Evolutionary conservation across 495 filamentous ascomycete species (phyloP).

Genomic region (Aspergillus ellipticus): DNA sequence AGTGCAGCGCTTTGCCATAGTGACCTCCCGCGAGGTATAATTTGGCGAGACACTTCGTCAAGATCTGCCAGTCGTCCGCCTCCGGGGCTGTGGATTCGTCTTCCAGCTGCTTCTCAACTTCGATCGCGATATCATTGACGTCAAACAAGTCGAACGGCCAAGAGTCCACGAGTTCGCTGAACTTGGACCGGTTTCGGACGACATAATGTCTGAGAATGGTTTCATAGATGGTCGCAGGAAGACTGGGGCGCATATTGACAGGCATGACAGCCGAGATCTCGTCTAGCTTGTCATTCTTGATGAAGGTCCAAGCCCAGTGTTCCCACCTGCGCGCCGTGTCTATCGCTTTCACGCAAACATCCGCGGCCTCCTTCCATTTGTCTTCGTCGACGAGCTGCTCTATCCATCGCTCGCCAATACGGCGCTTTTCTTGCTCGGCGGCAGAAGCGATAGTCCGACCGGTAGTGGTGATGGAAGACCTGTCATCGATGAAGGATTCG

Average conservation of each 20-base stretch:
- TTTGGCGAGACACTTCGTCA: constrained; percentile 78
- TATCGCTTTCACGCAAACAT: constrained; percentile 75
- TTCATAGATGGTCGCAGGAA: constrained; percentile 84
- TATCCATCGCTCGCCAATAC: constrained; percentile 90
- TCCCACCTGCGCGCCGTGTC: constrained; percentile 82
- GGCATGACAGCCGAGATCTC: constrained; percentile 87
- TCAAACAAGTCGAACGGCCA: constrained; percentile 89
- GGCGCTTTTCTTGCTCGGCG: constrained; percentile 83
- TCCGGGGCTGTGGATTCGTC: constrained; percentile 64
- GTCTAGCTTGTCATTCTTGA: constrained; percentile 75
- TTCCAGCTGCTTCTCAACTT: constrained; percentile 70
- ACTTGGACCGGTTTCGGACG: constrained; percentile 58
- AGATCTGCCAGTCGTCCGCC: constrained; percentile 76
- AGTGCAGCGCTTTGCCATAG: constrained; percentile 75
- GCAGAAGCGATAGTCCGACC: constrained; percentile 48
- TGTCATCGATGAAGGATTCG: constrained; percentile 77
- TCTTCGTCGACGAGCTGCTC: constrained; percentile 69
- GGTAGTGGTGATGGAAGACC: constrained; percentile 53
- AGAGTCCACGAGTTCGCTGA: constrained; percentile 72
- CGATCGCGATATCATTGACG: constrained; percentile 60
- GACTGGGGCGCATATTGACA: constrained; percentile 65
- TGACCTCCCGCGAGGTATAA: constrained; percentile 76
- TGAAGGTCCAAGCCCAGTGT: constrained; percentile 89
- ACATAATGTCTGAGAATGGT: constrained; percentile 83
- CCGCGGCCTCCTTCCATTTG: constrained; percentile 74